phyloP scores from a whole-genome alignment of 306 rosid species.

The Prunus davidiana region DNA sequence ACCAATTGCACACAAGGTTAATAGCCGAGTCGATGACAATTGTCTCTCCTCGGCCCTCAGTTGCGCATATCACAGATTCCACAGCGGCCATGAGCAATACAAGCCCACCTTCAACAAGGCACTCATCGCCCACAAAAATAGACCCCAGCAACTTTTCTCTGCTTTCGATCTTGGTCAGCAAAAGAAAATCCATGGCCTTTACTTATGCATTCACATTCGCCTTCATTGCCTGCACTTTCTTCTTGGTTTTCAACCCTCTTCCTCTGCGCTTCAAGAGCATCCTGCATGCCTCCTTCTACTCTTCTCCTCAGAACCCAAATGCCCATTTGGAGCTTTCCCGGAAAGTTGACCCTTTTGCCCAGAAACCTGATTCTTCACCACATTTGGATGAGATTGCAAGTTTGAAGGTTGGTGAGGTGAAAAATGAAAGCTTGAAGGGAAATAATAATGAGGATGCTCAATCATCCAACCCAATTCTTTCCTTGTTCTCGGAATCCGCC shows the following conservation, averaged over 20 bases:
- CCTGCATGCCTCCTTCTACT: slow-evolving; percentile 5
- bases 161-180: slow-evolving; percentile 2
- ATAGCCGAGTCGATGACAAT: not conserved
- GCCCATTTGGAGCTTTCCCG: not conserved
- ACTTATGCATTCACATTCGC: slow-evolving; percentile 8
- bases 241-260: slow-evolving; percentile 15
- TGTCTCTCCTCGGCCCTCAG: slow-evolving; percentile 8
- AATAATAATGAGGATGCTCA: not conserved
- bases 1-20: not conserved
- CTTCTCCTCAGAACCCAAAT: slow-evolving; percentile 3
- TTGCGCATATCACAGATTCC: not conserved
- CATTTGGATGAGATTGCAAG: not conserved
- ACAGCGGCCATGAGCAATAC: not conserved
- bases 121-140: not conserved
- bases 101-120: slow-evolving; percentile 8
- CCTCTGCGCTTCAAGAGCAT: slow-evolving; percentile 14
- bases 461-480: not conserved
- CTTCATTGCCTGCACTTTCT: slow-evolving; percentile 10
- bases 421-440: not conserved
- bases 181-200: slow-evolving; percentile 7
- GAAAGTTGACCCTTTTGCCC: not conserved
- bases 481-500: not conserved
- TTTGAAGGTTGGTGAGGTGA: not conserved
- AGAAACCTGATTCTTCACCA: not conserved
- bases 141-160: slow-evolving; percentile 2